Evolutionary conservation across 1,139 yeast species (phyloP).

Genomic region (Lodderomyces metapsilosis): DNA sequence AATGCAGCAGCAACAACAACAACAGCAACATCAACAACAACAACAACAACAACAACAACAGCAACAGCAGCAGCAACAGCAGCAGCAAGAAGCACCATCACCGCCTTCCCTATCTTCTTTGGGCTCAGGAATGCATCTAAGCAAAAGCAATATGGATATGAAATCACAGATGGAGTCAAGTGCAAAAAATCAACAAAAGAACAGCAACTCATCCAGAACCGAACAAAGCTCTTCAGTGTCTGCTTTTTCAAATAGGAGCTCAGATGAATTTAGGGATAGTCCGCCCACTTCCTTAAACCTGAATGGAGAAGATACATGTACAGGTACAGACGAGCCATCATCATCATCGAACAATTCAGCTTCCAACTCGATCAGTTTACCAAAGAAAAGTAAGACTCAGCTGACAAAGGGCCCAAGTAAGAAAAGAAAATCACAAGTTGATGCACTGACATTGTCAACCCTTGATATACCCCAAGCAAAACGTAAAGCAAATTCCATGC

Average conservation of each 20-base stretch:
- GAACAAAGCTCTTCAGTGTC: conserved; percentile 5
- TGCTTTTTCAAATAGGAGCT: conserved; percentile 4
- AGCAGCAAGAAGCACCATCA: no score
- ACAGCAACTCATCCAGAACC: background rate
- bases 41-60: background rate
- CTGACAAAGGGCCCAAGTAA: background rate
- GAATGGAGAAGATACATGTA: conserved; percentile 3
- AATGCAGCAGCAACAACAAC: background rate
- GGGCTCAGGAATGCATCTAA: background rate
- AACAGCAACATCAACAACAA: background rate
- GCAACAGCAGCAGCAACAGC: conserved; percentile 3
- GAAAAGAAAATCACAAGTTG: conserved; percentile 1
- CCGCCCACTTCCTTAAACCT: conserved; percentile 12
- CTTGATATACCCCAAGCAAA: conserved; percentile 3
- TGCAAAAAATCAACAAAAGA: background rate
- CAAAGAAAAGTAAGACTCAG: conserved; percentile 2
- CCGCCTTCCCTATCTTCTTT: background rate
- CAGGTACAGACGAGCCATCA: background rate
- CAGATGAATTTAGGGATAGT: conserved; percentile 8
- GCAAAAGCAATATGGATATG: conserved; percentile 2
- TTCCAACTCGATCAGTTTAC: background rate
- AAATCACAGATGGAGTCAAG: conserved; percentile 3
- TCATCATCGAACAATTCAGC: background rate
- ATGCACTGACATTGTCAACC: background rate
- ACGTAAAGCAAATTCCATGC: background rate